Evolutionary conservation across 129 eudicot species (phyloP).

Genomic region (Centella asiatica): DNA sequence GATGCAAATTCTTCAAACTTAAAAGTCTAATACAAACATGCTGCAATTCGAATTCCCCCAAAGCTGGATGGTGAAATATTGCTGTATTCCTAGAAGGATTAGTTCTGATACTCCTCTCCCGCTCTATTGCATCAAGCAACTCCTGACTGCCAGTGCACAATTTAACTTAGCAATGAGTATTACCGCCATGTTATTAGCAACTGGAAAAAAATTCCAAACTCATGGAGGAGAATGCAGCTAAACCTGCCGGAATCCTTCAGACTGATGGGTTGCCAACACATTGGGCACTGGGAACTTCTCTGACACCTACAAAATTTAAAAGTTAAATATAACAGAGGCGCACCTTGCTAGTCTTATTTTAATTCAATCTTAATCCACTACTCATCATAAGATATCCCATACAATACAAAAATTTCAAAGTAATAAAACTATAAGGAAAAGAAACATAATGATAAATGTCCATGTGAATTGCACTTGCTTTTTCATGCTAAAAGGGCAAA

Average conservation of each 20-base stretch:
- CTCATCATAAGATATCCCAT: neutral
- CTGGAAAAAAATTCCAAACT: neutral
- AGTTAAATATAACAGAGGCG: neutral
- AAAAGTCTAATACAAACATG: slow-evolving; percentile 36
- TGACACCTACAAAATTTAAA: slow-evolving; percentile 63
- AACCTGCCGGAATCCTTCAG: slow-evolving; percentile 91
- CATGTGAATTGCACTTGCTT: neutral
- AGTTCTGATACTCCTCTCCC: slow-evolving; percentile 58
- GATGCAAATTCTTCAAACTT: neutral
- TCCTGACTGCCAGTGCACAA: slow-evolving; percentile 69
- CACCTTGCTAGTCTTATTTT: neutral
- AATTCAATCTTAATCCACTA: neutral
- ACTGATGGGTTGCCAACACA: slow-evolving; percentile 93
- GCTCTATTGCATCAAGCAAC: slow-evolving; percentile 78
- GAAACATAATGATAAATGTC: no score
- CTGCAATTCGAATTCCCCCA: slow-evolving; percentile 88
- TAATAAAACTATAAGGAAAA: no score
- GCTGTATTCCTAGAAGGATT: slow-evolving; percentile 70
- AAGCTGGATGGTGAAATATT: slow-evolving; percentile 88
- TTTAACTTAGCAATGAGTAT: no score
- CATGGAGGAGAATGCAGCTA: slow-evolving; percentile 1
- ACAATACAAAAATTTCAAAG: no score
- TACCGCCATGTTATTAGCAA: neutral
- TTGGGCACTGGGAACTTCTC: slow-evolving; percentile 96
- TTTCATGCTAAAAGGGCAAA: neutral